Conservation (phyloP, 371 early-diverging fungal species). For the Conidiobolus incongruus region DNA sequence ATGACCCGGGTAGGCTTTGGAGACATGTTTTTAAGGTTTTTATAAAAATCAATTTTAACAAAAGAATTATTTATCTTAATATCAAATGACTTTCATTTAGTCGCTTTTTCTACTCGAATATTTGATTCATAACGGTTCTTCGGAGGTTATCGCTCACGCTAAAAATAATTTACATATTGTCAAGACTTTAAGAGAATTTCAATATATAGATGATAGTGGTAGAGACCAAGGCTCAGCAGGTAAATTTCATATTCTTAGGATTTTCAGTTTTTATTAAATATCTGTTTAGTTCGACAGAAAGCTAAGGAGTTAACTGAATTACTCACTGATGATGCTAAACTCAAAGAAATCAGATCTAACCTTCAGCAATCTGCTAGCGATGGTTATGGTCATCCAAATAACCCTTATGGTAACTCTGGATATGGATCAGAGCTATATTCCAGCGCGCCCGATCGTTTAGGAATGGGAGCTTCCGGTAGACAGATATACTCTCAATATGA, state of each 20-base stretch:
- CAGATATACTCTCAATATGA: conserved; percentile 19
- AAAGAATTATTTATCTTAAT: conserved; percentile 1
- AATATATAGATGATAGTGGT: conserved; percentile 77
- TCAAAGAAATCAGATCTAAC: conserved; percentile 50
- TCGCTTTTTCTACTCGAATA: conserved; percentile 39
- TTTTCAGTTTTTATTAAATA: too few species aligned
- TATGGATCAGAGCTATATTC: too few species aligned
- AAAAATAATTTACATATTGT: conserved; percentile 81
- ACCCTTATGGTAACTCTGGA: too few species aligned
- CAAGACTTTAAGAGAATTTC: conserved; percentile 88
- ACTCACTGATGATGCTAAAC: conserved; percentile 49
- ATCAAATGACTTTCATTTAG: conserved; percentile 6
- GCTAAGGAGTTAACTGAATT: conserved; percentile 74
- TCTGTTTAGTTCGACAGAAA: conserved; percentile 63
- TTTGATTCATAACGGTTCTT: conserved; percentile 60
- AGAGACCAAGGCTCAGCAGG: conserved; percentile 75
- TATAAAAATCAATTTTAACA: neutral
- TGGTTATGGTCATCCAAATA: too few species aligned
- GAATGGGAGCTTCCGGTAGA: too few species aligned
- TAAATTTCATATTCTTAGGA: conserved; percentile 12
- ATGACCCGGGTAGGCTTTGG: conserved; percentile 97
- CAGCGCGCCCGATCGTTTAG: too few species aligned
- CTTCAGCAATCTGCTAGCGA: too few species aligned
- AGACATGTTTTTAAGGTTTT: conserved; percentile 95
- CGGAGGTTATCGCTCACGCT: conserved; percentile 66